phyloP scores from a whole-genome alignment of 768 basidiomycete genomes.

The Termitomyces sp. region DNA sequence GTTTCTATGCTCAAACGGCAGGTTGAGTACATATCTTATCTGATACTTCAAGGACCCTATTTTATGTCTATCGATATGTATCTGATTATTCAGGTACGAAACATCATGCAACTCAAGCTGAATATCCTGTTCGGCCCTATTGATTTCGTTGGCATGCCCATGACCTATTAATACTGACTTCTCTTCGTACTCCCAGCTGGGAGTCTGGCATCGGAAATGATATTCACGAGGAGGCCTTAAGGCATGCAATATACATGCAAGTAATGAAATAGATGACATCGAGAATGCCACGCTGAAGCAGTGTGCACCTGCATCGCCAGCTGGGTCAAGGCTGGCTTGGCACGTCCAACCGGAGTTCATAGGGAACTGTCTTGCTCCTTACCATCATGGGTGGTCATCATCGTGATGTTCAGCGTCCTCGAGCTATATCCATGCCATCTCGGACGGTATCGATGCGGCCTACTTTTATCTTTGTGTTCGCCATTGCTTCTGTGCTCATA shows the following conservation, averaged over 20 bases:
- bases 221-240: conserved; percentile 1
- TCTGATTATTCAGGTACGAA: no score
- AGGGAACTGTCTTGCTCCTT: conserved; percentile 3
- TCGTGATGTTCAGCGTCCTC: conserved; percentile 5
- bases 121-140: not conserved
- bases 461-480: conserved; percentile 8
- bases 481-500: conserved; percentile 9
- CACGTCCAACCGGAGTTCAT: not conserved
- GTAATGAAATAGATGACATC: not conserved
- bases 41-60: not conserved
- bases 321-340: not conserved
- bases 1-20: no score
- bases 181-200: not conserved
- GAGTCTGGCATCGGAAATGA: not conserved
- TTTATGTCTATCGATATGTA: no score
- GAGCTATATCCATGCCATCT: not conserved
- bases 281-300: not conserved
- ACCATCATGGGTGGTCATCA: conserved; percentile 18
- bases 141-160: not conserved
- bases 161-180: not conserved
- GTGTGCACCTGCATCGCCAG: not conserved
- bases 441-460: conserved; percentile 3
- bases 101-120: no score
- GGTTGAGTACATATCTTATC: not conserved
- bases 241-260: not conserved